Conservation (phyloP, 768 basidiomycete species). For the Suillus clintonianus region DNA sequence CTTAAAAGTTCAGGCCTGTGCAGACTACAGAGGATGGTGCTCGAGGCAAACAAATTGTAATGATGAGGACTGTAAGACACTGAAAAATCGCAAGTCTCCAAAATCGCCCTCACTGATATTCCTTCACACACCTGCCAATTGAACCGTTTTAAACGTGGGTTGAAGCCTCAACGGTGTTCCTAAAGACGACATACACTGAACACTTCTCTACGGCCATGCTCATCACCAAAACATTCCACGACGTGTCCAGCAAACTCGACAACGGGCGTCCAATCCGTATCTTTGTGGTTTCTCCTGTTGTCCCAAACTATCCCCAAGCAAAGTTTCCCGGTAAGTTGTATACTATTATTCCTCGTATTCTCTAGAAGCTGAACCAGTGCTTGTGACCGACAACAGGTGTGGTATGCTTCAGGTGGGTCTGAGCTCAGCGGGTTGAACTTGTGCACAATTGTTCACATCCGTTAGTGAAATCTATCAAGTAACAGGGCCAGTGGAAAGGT, state of each 20-base stretch:
- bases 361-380: neutral
- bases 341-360: neutral
- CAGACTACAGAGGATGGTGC: neutral
- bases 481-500: conserved; percentile 95
- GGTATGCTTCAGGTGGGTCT: conserved; percentile 70
- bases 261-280: conserved; percentile 71
- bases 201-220: conserved; percentile 55
- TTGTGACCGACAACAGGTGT: conserved; percentile 50
- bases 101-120: neutral
- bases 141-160: neutral
- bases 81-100: neutral
- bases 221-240: conserved; percentile 76
- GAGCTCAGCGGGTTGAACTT: neutral
- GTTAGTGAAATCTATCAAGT: conserved; percentile 92
- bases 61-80: neutral
- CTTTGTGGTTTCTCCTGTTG: conserved; percentile 76
- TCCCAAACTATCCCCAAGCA: conserved; percentile 84
- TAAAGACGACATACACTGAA: no score
- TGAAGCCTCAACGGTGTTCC: neutral
- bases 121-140: neutral
- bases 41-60: neutral
- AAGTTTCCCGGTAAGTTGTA: conserved; percentile 75
- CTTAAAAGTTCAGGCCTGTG: neutral
- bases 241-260: conserved; percentile 71
- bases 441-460: neutral